A percentile compares a stretch with the other conserved stretches of the same genome.
These are phyloP conservation scores for Jaltomata sinuosa DNA, from an alignment of 257 asterid species.

Conservation along the genomic window DNA sequence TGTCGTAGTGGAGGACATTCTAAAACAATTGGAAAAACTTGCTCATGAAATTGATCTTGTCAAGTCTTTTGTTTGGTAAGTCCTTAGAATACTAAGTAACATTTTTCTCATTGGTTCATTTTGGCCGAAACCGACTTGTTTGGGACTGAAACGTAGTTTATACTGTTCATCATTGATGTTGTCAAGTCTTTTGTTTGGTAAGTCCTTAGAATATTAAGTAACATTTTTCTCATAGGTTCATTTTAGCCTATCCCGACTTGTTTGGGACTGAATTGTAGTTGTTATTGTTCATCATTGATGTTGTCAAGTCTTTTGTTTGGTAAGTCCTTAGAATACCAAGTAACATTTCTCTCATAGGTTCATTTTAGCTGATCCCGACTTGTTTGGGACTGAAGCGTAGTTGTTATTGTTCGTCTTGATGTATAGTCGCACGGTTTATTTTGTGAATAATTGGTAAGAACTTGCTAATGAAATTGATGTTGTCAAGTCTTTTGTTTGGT, in stretches of 20 bases:
- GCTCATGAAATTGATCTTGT: slow-evolving; percentile 56
- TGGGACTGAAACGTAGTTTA: neutral
- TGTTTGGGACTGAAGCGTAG: neutral
- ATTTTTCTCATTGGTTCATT: neutral
- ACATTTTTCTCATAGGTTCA: neutral
- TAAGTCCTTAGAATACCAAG: slow-evolving; percentile 11
- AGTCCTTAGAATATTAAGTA: slow-evolving; percentile 1
- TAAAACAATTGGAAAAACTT: slow-evolving; percentile 67
- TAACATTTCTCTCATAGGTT: neutral
- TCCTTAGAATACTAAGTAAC: neutral
- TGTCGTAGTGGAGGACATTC: slow-evolving; percentile 47
- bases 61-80: slow-evolving; percentile 85
- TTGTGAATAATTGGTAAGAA: slow-evolving; percentile 12
- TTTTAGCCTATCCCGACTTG: neutral
- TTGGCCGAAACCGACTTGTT: neutral
- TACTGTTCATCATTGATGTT: slow-evolving; percentile 18
- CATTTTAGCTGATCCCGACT: neutral
- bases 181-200: slow-evolving; percentile 91
- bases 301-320: slow-evolving; percentile 88
- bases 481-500: slow-evolving; percentile 89
- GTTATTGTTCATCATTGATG: slow-evolving; percentile 17
- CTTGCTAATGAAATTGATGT: slow-evolving; percentile 56
- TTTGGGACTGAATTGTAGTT: neutral
- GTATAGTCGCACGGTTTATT: neutral
- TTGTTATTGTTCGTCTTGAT: neutral